Evolutionary conservation across 2,329 filamentous ascomycete genomes (phyloP), one percentile per base, ranked within the genome.

Genomic region (Colletotrichum filicis): DNA sequence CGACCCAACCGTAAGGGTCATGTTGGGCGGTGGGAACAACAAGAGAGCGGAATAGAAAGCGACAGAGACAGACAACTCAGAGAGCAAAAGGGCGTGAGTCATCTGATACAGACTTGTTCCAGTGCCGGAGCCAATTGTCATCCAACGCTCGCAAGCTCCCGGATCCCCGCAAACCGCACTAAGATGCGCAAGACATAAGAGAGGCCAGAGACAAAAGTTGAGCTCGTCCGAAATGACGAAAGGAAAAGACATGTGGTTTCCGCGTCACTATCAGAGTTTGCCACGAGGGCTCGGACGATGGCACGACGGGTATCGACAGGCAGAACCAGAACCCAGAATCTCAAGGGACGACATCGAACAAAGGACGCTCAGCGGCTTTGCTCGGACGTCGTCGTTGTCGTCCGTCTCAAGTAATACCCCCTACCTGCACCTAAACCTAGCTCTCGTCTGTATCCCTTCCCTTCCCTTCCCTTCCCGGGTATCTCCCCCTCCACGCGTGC

Each of bases 101-200:
- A 73, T 70, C 56, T 70, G 66, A 65, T 69, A 42, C 63, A 28
- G 22, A 35, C 37, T 56, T 70, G 66, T 60, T 65, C 66, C 70
- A 70, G 55, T 42, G 37, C 53, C 35, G 52, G 53, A 49, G 30
- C 58, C 59, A 64, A 58, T 58, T 30, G 14, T 16, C 14, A 28
- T 12, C 52, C 53, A 24, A 46, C 55, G 28, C 26, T 22, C 60
- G 46, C 28, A 30, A 61, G 60, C 24, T 30, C 26, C 62, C 30
- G 6, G 46, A 9, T 26, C 42, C 28, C n/a, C 24, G 26, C 46
- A 55, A 55, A 24, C 59, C 37, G 37, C 59, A 30, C 19, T 30
- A 28, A 24, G 58, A n/a, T 49, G 19, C 42, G 42, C 42, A 49
- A 46, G 24, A 42, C 24, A 62, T 4, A 52, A 2, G 22, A 42